Conservation (phyloP, 768 basidiomycete species). For the Trametes meyenii region DNA sequence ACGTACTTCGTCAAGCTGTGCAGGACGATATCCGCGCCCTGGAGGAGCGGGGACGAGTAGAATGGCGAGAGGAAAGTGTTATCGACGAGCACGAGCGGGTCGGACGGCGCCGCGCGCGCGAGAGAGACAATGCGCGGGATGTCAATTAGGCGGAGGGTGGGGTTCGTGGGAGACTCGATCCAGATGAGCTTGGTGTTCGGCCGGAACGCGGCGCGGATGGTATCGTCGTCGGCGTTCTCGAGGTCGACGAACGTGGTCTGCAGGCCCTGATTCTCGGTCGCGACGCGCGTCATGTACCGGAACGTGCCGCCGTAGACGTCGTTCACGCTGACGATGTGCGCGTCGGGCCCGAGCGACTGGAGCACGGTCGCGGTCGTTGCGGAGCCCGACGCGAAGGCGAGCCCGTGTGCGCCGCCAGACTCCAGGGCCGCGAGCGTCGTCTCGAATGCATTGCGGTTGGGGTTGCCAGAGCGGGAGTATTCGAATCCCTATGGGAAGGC, state of each 20-base stretch:
- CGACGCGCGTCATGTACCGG: constrained; percentile 77
- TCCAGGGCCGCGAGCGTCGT: constrained; percentile 78
- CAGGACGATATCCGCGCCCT: constrained; percentile 82
- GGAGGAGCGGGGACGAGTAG: constrained; percentile 84
- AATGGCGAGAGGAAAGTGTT: constrained; percentile 95
- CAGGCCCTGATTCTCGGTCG: constrained; percentile 61
- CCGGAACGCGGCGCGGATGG: constrained; percentile 64
- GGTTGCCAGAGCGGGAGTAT: constrained; percentile 89
- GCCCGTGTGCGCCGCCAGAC: constrained; percentile 64
- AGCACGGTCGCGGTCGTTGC: constrained; percentile 85
- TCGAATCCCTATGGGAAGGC: constrained; percentile 67
- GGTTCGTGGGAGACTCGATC: constrained; percentile 96
- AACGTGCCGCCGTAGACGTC: constrained; percentile 96
- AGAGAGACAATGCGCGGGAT: constrained; percentile 71
- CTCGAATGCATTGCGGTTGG: constrained; percentile 84
- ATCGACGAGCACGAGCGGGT: constrained; percentile 86
- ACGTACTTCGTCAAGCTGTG: constrained; percentile 90
- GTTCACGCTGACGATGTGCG: constrained; percentile 86
- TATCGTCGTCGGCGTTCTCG: constrained; percentile 65
- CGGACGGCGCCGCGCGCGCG: constrained; percentile 60
- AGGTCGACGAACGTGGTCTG: constrained; percentile 82
- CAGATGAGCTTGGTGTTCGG: constrained; percentile 91
- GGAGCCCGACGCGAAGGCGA: constrained; percentile 86
- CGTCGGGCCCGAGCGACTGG: constrained; percentile 69
- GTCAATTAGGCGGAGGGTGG: constrained; percentile 85